Percentiles rank a stretch among this genome's conserved stretches.
phyloP scores from a whole-genome alignment of 2,329 filamentous ascomycete species.

The Nemania diffusa region DNA sequence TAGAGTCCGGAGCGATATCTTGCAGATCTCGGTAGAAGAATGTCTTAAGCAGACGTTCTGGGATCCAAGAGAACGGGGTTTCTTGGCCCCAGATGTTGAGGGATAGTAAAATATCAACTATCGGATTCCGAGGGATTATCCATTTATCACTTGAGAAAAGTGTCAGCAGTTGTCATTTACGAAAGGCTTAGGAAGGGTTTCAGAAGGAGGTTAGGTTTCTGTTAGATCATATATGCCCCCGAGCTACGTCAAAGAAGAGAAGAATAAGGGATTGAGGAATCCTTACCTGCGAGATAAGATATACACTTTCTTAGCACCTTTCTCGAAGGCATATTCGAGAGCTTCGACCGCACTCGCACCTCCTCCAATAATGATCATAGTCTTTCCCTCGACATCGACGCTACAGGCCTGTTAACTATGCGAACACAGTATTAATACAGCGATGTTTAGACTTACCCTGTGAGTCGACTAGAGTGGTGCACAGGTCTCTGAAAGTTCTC shows the following conservation, averaged over 20 bases:
- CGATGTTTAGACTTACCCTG: slow-evolving; percentile 57
- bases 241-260: background rate
- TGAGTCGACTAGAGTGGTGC: slow-evolving; percentile 79
- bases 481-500: slow-evolving; percentile 77
- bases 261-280: background rate
- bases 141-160: slow-evolving; percentile 73
- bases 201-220: background rate
- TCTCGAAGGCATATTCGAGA: slow-evolving; percentile 78
- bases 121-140: slow-evolving; percentile 83
- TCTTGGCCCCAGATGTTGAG: slow-evolving; percentile 84
- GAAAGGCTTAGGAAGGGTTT: background rate
- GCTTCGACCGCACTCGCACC: slow-evolving; percentile 86
- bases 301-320: slow-evolving; percentile 73
- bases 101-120: slow-evolving; percentile 78
- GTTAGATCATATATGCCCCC: background rate
- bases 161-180: background rate
- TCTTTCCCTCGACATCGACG: slow-evolving; percentile 77
- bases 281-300: slow-evolving; percentile 69
- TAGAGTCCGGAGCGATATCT: slow-evolving; percentile 74
- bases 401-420: slow-evolving; percentile 51
- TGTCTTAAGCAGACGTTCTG: slow-evolving; percentile 77
- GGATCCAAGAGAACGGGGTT: slow-evolving; percentile 79
- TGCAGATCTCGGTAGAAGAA: slow-evolving; percentile 86
- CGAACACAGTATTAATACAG: no score
- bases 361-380: slow-evolving; percentile 79